Conservation (phyloP, 495 filamentous ascomycete genomes). For the Glonium stellatum region DNA sequence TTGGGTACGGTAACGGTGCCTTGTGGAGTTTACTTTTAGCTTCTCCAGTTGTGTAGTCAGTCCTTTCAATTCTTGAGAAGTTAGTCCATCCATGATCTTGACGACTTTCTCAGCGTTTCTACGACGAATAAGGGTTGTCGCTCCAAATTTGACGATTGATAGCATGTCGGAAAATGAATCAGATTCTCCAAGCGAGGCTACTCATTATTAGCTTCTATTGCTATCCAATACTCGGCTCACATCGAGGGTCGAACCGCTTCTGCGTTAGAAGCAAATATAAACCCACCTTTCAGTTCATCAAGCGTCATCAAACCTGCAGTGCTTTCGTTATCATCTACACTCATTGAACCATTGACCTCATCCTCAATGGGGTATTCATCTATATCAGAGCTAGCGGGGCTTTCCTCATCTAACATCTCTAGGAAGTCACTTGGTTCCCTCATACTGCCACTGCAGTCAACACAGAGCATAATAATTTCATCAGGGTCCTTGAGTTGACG, state of each 20-base stretch:
- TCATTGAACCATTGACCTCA: too few relatives aligned
- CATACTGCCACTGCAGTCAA: constrained; percentile 34
- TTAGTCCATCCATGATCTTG: constrained; percentile 15
- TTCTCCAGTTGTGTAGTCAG: constrained; percentile 15
- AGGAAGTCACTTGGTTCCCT: constrained; percentile 26
- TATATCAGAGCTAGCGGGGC: too few relatives aligned
- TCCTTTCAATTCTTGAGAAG: not conserved
- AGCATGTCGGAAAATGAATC: constrained; percentile 31
- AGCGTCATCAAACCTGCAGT: too few relatives aligned
- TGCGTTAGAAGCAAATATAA: too few relatives aligned
- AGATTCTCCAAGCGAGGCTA: constrained; percentile 8
- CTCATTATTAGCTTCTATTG: constrained; percentile 7
- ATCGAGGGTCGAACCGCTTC: too few relatives aligned
- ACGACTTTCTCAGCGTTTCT: constrained; percentile 20
- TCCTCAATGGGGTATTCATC: too few relatives aligned
- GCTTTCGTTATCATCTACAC: too few relatives aligned
- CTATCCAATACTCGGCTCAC: too few relatives aligned
- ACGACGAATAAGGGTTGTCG: not conserved
- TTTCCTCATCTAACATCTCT: not conserved
- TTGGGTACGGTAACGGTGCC: constrained; percentile 5
- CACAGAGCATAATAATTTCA: constrained; percentile 33
- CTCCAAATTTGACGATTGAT: constrained; percentile 17
- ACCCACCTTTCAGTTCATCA: too few relatives aligned
- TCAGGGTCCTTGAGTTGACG: constrained; percentile 27
- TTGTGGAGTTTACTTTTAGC: not conserved